Percentiles rank a stretch among this genome's conserved stretches.
Evolutionary conservation across 2,329 filamentous ascomycete species (phyloP).

Genomic region (Neospermospora avenae): DNA sequence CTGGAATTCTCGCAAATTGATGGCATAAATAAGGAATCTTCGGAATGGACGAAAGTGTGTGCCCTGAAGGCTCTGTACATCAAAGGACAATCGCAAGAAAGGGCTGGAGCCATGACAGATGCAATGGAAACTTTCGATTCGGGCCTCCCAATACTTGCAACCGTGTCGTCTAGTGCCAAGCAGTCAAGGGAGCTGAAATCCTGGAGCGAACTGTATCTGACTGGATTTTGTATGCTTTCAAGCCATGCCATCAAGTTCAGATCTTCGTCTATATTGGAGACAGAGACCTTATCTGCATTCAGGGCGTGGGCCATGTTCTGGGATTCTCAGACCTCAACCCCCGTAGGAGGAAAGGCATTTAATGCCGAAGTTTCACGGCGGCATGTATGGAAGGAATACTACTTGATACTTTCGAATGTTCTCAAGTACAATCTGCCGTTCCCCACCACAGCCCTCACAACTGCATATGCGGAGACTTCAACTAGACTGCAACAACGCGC

Average conservation of each 20-base stretch:
- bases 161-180: conserved; percentile 48
- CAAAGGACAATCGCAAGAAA: conserved; percentile 61
- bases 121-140: conserved; percentile 66
- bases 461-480: conserved; percentile 47
- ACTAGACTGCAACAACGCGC: conserved; percentile 62
- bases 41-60: conserved; percentile 80
- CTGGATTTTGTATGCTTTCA: conserved; percentile 69
- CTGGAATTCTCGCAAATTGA: conserved; percentile 51
- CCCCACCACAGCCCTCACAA: conserved; percentile 43
- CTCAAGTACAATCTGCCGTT: conserved; percentile 65
- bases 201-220: conserved; percentile 77
- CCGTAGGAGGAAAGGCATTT: conserved; percentile 55
- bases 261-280: conserved; percentile 48
- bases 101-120: conserved; percentile 48
- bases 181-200: conserved; percentile 64
- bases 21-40: conserved; percentile 48
- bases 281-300: conserved; percentile 54
- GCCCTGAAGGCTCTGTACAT: conserved; percentile 76
- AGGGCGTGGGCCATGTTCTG: conserved; percentile 71
- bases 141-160: conserved; percentile 59
- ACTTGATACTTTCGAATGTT: conserved; percentile 72
- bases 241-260: conserved; percentile 55
- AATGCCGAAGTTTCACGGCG: conserved; percentile 59
- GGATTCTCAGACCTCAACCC: conserved; percentile 44
- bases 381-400: conserved; percentile 82